Conservation (phyloP, 2,329 filamentous ascomycete species). For the Pseudocercospora eumusae region DNA sequence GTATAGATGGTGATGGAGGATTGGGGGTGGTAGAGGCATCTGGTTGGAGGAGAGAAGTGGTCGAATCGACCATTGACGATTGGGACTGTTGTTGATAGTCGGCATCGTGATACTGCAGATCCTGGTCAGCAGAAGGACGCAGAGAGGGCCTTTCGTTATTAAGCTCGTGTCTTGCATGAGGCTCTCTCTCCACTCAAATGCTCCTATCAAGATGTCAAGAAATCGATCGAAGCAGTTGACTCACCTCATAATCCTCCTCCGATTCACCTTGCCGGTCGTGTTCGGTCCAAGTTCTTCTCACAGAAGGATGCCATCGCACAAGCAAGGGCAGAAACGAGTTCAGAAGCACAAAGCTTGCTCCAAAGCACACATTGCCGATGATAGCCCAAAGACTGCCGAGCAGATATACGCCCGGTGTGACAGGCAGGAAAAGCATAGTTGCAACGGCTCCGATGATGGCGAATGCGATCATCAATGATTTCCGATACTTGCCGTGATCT, state of each 20-base stretch:
- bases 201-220: not conserved
- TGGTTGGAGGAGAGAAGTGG: conserved; percentile 20
- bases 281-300: conserved; percentile 9
- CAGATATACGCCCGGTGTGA: conserved; percentile 73
- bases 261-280: conserved; percentile 10
- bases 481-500: conserved; percentile 86
- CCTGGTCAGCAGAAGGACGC: not conserved
- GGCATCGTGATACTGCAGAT: conserved; percentile 15
- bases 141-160: not conserved
- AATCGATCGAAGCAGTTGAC: conserved; percentile 1
- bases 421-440: conserved; percentile 85
- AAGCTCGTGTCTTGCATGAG: not conserved
- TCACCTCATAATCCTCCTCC: conserved; percentile 23
- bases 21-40: conserved; percentile 33
- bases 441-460: conserved; percentile 76
- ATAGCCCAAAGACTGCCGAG: conserved; percentile 83
- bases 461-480: conserved; percentile 82
- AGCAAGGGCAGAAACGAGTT: conserved; percentile 94
- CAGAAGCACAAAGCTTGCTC: conserved; percentile 89
- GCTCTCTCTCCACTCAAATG: not conserved
- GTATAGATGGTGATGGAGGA: conserved; percentile 38
- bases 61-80: conserved; percentile 18
- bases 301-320: conserved; percentile 70
- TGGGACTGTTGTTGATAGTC: conserved; percentile 9
- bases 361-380: conserved; percentile 89